Conservation (phyloP, 140 eudicot genomes). For the Oenanthe javanica region DNA sequence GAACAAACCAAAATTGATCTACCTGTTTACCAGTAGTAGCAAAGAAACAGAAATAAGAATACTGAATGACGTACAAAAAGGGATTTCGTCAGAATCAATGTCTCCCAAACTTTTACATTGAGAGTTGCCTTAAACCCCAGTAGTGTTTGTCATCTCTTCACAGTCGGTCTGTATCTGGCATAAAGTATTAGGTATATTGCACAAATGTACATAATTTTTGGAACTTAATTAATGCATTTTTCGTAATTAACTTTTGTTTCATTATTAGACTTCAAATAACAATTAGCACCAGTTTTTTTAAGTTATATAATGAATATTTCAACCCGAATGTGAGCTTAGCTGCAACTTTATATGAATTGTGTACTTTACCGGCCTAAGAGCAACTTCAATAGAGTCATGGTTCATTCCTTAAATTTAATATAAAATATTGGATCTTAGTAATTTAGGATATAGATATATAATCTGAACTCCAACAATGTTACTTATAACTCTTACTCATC, state of each 20-base stretch:
- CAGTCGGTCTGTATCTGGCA: not conserved
- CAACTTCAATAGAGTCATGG: too few relatives aligned
- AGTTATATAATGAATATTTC: not conserved
- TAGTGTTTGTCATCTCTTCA: not conserved
- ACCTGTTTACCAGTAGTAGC: constrained; percentile 47
- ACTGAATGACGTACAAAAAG: not conserved
- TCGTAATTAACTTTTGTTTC: not conserved
- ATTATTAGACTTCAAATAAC: not conserved
- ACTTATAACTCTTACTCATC: too few relatives aligned
- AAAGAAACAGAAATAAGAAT: not conserved
- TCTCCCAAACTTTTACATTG: not conserved
- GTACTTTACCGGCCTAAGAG: not conserved
- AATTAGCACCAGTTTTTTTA: not conserved
- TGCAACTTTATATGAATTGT: not conserved
- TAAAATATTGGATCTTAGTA: too few relatives aligned
- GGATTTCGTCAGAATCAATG: not conserved
- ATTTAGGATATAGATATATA: too few relatives aligned
- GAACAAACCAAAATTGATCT: constrained; percentile 58
- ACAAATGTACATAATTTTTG: not conserved
- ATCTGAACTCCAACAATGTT: too few relatives aligned
- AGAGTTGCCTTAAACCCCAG: not conserved
- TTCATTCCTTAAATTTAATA: too few relatives aligned
- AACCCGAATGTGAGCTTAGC: not conserved
- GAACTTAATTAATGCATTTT: not conserved
- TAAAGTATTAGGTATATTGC: not conserved